Base-by-base conservation (phyloP, 768 basidiomycete species). In the Boletus reticuloceps region DNA sequence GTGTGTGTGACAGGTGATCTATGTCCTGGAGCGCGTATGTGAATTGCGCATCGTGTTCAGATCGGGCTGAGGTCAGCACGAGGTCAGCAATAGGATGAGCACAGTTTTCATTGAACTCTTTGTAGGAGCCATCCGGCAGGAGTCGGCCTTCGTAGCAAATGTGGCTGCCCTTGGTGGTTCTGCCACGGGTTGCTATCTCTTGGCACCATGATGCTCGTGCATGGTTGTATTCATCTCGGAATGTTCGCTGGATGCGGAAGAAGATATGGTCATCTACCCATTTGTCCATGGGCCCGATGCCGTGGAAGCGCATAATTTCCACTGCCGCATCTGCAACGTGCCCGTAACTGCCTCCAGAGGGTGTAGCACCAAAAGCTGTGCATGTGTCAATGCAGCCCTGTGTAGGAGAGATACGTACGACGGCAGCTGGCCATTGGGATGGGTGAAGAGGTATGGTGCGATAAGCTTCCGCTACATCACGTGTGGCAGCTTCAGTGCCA, bases 31-130 rank as follows among this genome's bases (percentile, higher is more conserved):
- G 0, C 1, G 8, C 31, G 9, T 53, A 53, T 3, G 29, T 6
- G 11, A 53, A 53, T 0, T 5, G 5, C 0, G 0, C 1, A 2
- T 53, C 45, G 5, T 53, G 44, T 5, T 12, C 2, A 2, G 44
- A 20, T 0, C 3, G 4, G 25, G 43, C 14, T 22, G 13, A 3
- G 9, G 11, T 2, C 1, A 3, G 51, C 7, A 0, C 25, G 6
- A 36, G 22, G 8, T 52, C 43, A 4, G 2, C 1, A 1, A 52
- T 51, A 2, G 34, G 51, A 8, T 5, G 20, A 1, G 6, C 9
- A 8, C n/a, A 39, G 32, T 3, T 0, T 12, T 46, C 44, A 39
- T 46, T 52, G 29, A 45, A 52, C 22, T 52, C 43, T 17, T 51
- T 9, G 0, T 9, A 5, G 5, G 31, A 6, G 0, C 19, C 45